Evolutionary conservation across 768 basidiomycete species (phyloP).

Genomic region (Tylopilus vinaceipallidus): DNA sequence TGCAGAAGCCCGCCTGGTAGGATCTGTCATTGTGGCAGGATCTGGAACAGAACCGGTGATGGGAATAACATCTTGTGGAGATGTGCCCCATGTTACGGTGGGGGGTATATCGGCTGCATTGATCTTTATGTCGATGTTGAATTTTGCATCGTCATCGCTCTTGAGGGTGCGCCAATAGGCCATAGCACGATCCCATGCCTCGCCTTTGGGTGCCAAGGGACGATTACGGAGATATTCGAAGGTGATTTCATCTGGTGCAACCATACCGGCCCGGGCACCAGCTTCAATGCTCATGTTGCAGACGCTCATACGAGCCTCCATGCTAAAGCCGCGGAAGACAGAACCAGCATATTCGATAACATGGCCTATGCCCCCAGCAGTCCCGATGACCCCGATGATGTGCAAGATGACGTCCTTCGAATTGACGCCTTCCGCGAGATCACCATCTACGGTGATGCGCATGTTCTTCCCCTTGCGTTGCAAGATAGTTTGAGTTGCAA

Average conservation of each 20-base stretch:
- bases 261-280: slow-evolving; percentile 90
- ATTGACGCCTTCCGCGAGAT: slow-evolving; percentile 74
- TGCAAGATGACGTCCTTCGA: slow-evolving; percentile 91
- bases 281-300: slow-evolving; percentile 97
- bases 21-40: slow-evolving; percentile 63
- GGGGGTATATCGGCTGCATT: slow-evolving; percentile 84
- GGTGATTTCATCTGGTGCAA: slow-evolving; percentile 86
- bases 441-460: slow-evolving; percentile 85
- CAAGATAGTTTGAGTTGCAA: slow-evolving; percentile 86
- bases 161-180: slow-evolving; percentile 83
- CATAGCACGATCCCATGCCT: slow-evolving; percentile 81
- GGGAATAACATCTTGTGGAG: slow-evolving; percentile 82
- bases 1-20: slow-evolving; percentile 64
- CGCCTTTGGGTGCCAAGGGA: slow-evolving; percentile 79
- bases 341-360: slow-evolving; percentile 93
- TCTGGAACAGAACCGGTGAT: slow-evolving; percentile 83
- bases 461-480: slow-evolving; percentile 91
- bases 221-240: slow-evolving; percentile 81
- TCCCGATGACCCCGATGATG: slow-evolving; percentile 88
- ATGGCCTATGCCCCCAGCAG: slow-evolving; percentile 89
- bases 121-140: slow-evolving; percentile 80
- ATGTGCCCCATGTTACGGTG: slow-evolving; percentile 91
- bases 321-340: slow-evolving; percentile 78
- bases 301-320: slow-evolving; percentile 89
- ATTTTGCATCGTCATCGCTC: slow-evolving; percentile 79